Conservation (phyloP, 768 basidiomycete genomes). For the Auricularia heimuer region DNA sequence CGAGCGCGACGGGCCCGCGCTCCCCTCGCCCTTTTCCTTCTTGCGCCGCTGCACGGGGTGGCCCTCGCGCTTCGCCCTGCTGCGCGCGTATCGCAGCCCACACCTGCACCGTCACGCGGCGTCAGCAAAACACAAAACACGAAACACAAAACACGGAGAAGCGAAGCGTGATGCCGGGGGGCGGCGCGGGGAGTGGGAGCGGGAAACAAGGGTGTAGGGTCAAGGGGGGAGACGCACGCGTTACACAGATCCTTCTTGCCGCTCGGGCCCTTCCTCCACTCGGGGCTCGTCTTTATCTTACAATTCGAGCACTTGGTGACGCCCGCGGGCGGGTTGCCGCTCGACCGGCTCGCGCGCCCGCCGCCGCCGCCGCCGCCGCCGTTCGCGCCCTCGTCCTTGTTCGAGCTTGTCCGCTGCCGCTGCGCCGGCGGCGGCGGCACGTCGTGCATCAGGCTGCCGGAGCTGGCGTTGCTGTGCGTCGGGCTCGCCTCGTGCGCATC, state of each 20-base stretch:
- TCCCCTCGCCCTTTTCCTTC: conserved; percentile 9
- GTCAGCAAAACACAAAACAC: background rate
- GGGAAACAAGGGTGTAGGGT: no score
- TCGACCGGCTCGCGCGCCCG: conserved; percentile 26
- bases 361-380: background rate
- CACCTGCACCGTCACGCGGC: conserved; percentile 40
- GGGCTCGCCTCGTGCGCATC: background rate
- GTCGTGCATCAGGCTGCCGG: background rate
- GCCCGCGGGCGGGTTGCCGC: conserved; percentile 63
- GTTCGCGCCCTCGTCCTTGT: background rate
- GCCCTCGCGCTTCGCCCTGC: conserved; percentile 82
- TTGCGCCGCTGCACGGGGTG: conserved; percentile 11
- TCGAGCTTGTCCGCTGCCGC: background rate
- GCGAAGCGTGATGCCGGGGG: background rate
- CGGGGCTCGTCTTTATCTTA: conserved; percentile 71
- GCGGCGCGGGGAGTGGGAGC: background rate
- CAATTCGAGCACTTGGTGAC: conserved; percentile 70
- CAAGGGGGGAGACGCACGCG: conserved; percentile 47
- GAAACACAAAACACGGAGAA: no score
- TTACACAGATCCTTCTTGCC: conserved; percentile 90
- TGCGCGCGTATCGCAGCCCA: conserved; percentile 77
- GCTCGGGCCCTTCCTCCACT: conserved; percentile 86
- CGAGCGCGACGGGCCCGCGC: background rate
- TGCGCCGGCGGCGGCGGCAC: background rate
- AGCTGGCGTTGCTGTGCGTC: background rate